Evolutionary conservation across 257 asterid species (phyloP), one percentile per base, ranked within the genome.

Genomic region (Primulina eburnea): DNA sequence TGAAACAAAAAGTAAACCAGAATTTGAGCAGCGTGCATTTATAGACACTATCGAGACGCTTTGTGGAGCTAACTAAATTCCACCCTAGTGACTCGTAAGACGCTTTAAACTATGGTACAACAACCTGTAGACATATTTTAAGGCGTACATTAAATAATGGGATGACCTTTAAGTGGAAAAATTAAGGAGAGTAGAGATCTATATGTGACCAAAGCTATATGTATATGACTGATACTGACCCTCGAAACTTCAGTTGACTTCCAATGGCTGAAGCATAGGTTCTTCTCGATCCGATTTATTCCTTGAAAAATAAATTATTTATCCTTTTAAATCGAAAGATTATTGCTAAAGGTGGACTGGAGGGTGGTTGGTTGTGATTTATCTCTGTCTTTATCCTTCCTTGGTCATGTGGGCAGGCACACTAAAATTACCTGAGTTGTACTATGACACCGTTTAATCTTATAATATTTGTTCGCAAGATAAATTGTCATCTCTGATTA

Each of bases 1-100:
- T 65, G 72, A 70, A 18, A 70, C 74, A 32, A 11, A 24, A 58
- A 28, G 29, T 67, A 56, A 35, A 64, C 73, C 6, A 43, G 62
- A 69, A 55, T 70, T 62, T 67, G 52, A 28, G 47, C 47, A 14
- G 59, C 5, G 6, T 3, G 33, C 56, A 53, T 37, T 50, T 5
- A 29, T 16, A 61, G 60, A 28, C 29, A 28, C 29, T 26, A 28
- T 28, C 2, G 1, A 0, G 29, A 28, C 24, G 0, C 24, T 21
- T 21, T 21, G 24, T 21, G 24, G 24, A 28, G 29, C 29, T 28
- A 28, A 28, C 29, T 28, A 28, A 28, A 28, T 2, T 1, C 2
- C 6, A 21, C 64, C 58, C 56, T 71, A 30, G 4, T 26, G 24
- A 21, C 24, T 21, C 24, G 24, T n/a, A 21, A 21, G 0, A 21